A percentile compares a stretch with the other conserved stretches of the same genome.
These are phyloP conservation scores for Globisporangium mamillatum DNA, from an alignment of 352 stramenopile genomes.

Conservation along the genomic window DNA sequence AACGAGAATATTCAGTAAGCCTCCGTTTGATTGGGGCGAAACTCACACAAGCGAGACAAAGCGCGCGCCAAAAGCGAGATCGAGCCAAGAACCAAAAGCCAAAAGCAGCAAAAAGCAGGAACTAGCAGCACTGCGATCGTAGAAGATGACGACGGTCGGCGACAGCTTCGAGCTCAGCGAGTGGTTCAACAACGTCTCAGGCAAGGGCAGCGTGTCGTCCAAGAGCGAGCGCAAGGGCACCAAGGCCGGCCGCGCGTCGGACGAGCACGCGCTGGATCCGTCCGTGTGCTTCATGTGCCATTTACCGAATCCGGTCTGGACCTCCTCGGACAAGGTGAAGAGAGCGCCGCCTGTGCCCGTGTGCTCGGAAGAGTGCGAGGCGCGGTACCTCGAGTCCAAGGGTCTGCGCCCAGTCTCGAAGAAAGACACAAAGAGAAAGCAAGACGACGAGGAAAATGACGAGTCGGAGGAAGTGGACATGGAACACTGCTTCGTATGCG, in stretches of 20 bases:
- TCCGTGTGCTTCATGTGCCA: constrained; percentile 55
- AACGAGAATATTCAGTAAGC: constrained; percentile 3
- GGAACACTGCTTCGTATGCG: constrained; percentile 64
- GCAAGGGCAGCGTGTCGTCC: constrained; percentile 18
- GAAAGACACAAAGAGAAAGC: constrained; percentile 21
- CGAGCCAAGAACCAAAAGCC: background rate
- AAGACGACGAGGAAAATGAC: constrained; percentile 14
- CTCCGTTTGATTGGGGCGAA: constrained; percentile 20
- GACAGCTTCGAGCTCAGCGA: constrained; percentile 77
- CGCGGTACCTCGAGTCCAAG: constrained; percentile 54
- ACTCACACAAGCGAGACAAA: background rate
- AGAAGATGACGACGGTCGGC: constrained; percentile 34
- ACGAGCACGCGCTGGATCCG: constrained; percentile 11
- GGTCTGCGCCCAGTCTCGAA: constrained; percentile 31
- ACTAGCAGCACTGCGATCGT: background rate
- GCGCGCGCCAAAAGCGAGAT: constrained; percentile 18
- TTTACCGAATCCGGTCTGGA: constrained; percentile 58
- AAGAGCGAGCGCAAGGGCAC: constrained; percentile 36
- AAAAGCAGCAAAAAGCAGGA: background rate
- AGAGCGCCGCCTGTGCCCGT: constrained; percentile 55
- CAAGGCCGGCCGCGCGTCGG: constrained; percentile 23
- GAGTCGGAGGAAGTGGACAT: constrained; percentile 19
- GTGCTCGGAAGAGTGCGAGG: constrained; percentile 52
- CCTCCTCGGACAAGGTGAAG: constrained; percentile 59
- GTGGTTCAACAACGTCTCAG: constrained; percentile 63